Evolutionary conservation across 495 filamentous ascomycete species (phyloP).

Genomic region (Penicillium steckii): DNA sequence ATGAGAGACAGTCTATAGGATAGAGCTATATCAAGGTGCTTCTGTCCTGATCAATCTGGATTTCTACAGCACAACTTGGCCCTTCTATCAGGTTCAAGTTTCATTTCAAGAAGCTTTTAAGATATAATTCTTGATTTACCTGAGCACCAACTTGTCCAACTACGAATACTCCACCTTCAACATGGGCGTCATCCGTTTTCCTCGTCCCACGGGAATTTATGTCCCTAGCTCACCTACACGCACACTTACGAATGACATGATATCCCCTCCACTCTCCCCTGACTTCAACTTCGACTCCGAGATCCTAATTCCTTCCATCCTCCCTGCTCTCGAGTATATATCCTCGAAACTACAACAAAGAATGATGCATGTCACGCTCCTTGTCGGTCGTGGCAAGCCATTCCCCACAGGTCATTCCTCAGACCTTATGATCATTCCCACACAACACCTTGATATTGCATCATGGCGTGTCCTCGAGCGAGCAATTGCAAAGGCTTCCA

Average conservation of each 20-base stretch:
- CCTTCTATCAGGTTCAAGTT: not conserved
- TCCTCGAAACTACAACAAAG: constrained; percentile 46
- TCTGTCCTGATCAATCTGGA: not conserved
- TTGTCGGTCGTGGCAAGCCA: constrained; percentile 48
- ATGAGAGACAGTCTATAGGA: not conserved
- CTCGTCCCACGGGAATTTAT: constrained; percentile 42
- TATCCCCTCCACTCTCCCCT: constrained; percentile 44
- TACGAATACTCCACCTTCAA: constrained; percentile 1
- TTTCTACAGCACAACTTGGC: constrained; percentile 1
- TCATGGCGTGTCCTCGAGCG: constrained; percentile 41
- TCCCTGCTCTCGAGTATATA: constrained; percentile 50
- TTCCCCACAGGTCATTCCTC: constrained; percentile 41
- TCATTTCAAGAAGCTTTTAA: not conserved
- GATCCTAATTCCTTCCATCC: constrained; percentile 36
- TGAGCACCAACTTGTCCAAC: not conserved
- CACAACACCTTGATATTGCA: constrained; percentile 35
- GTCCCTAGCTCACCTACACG: constrained; percentile 36
- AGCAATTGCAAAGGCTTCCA: constrained; percentile 39
- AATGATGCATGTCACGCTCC: constrained; percentile 46
- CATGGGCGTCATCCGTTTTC: constrained; percentile 46
- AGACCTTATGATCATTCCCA: constrained; percentile 47
- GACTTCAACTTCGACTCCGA: constrained; percentile 45
- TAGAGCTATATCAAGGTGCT: constrained; percentile 17
- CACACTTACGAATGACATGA: constrained; percentile 42
- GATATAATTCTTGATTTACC: not conserved